Conservation (phyloP, 2,329 filamentous ascomycete genomes). For the Epichloe aotearoae region DNA sequence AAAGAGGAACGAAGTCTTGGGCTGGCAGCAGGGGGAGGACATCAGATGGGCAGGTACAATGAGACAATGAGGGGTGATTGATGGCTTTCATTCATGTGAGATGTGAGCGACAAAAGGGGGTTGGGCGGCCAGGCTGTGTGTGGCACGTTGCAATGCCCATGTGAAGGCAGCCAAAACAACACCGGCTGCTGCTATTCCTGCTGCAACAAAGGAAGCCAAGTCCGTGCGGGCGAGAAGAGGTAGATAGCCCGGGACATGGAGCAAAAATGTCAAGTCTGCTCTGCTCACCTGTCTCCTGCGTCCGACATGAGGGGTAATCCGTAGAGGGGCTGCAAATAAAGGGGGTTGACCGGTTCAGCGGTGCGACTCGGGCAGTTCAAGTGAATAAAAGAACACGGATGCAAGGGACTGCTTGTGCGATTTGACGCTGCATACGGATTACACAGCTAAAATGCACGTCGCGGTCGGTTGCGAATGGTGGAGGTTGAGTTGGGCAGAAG, state of each 20-base stretch:
- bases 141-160: not conserved
- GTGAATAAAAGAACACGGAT: not conserved
- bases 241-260: not conserved
- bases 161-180: not conserved
- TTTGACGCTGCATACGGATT: not conserved
- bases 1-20: not conserved
- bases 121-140: not conserved
- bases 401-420: not conserved
- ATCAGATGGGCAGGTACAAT: too few relatives aligned
- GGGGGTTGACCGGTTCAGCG: not conserved
- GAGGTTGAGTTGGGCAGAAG: too few relatives aligned
- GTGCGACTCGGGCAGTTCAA: not conserved
- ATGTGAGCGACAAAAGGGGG: not conserved
- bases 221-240: not conserved
- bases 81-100: not conserved
- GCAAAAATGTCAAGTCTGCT: not conserved
- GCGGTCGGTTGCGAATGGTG: not conserved
- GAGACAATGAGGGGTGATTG: not conserved
- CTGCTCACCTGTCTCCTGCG: conserved; percentile 18
- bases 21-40: not conserved
- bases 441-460: not conserved
- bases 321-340: too few relatives aligned
- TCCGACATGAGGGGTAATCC: conserved; percentile 17
- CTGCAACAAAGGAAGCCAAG: not conserved
- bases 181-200: not conserved